phyloP scores from a whole-genome alignment of 805 yeast genomes.

The Pichia insulana region DNA sequence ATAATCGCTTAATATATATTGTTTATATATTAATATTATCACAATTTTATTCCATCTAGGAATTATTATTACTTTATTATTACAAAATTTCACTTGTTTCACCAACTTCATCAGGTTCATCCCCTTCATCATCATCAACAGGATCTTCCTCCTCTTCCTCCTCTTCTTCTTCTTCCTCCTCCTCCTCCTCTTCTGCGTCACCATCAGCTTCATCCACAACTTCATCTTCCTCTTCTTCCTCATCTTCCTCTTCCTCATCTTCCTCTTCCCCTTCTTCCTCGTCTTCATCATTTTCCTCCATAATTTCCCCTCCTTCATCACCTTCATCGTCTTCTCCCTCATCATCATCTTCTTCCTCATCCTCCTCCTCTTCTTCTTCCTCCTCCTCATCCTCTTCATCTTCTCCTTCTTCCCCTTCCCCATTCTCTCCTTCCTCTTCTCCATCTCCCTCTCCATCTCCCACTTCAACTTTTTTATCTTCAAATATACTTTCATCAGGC shows the following conservation, averaged over 20 bases:
- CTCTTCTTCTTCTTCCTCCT: background rate
- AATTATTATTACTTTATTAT: too few relatives aligned
- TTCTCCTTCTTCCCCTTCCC: constrained; percentile 14
- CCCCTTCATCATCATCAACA: constrained; percentile 6
- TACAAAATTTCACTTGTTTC: too few relatives aligned
- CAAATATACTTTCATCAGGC: constrained; percentile 56
- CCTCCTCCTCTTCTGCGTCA: background rate
- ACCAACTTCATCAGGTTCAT: constrained; percentile 5
- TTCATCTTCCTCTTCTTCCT: background rate
- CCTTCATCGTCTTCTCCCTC: constrained; percentile 5
- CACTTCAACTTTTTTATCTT: constrained; percentile 22
- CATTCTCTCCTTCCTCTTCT: constrained; percentile 15
- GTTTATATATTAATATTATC: too few relatives aligned
- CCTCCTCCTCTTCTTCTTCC: constrained; percentile 12
- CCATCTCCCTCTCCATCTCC: constrained; percentile 11
- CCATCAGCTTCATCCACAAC: background rate
- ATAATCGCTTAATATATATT: too few relatives aligned
- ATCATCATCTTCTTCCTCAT: constrained; percentile 15
- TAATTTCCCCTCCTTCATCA: constrained; percentile 15
- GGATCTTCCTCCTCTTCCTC: background rate
- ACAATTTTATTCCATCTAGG: too few relatives aligned
- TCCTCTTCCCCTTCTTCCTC: constrained; percentile 22
- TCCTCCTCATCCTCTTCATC: constrained; percentile 13
- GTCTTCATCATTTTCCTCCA: constrained; percentile 7
- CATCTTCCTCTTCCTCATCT: constrained; percentile 6